Evolutionary conservation across 805 yeast species (phyloP).

Genomic region (Saccharomycopsis sp.): DNA sequence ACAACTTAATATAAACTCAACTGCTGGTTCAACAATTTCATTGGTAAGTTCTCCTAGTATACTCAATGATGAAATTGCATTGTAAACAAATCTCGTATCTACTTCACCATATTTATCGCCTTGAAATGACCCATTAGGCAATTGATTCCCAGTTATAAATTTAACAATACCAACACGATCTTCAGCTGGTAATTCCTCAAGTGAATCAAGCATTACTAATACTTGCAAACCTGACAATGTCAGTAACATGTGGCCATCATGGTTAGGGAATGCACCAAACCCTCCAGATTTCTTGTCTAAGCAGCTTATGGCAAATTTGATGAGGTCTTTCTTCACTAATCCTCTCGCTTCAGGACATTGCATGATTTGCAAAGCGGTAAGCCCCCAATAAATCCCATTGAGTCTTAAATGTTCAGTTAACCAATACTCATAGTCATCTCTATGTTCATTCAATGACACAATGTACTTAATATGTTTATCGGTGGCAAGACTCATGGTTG

Average conservation of each 20-base stretch:
- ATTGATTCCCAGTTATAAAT: slow-evolving; percentile 33
- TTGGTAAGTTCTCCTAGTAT: slow-evolving; percentile 55
- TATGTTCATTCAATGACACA: slow-evolving; percentile 43
- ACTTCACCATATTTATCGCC: slow-evolving; percentile 92
- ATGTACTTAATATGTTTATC: slow-evolving; percentile 56
- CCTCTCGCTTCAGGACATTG: slow-evolving; percentile 44
- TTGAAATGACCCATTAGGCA: slow-evolving; percentile 62
- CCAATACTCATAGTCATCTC: slow-evolving; percentile 73
- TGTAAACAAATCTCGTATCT: slow-evolving; percentile 86
- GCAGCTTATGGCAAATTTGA: slow-evolving; percentile 51
- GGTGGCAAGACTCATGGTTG: background rate
- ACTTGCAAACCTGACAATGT: slow-evolving; percentile 87
- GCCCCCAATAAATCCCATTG: slow-evolving; percentile 95
- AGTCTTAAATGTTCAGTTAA: slow-evolving; percentile 81
- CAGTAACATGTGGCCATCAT: slow-evolving; percentile 80
- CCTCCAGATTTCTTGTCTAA: slow-evolving; percentile 53
- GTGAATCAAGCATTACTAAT: slow-evolving; percentile 54
- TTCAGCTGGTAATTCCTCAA: slow-evolving; percentile 33
- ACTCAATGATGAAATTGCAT: slow-evolving; percentile 67
- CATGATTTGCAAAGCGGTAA: slow-evolving; percentile 63
- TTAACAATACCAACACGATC: slow-evolving; percentile 30
- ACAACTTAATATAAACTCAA: slow-evolving; percentile 57
- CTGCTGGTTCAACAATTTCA: slow-evolving; percentile 54
- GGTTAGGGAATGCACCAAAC: slow-evolving; percentile 83
- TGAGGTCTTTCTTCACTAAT: slow-evolving; percentile 56